These are phyloP conservation scores for Saccharomycopsis schoenii DNA, from an alignment of 805 yeast genomes.

Conservation along the genomic window DNA sequence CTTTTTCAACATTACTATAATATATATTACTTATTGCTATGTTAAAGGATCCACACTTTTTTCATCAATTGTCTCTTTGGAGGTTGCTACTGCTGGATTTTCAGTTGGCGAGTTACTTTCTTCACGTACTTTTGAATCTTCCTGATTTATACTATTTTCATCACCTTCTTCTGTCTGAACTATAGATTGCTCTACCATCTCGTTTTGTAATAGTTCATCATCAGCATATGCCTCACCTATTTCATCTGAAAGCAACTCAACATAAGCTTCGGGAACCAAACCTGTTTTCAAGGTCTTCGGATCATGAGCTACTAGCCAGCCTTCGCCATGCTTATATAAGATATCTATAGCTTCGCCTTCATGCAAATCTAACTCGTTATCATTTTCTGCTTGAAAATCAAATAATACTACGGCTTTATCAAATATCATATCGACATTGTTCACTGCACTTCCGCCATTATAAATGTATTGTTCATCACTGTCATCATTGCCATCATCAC, in stretches of 20 bases:
- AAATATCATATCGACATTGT: slow-evolving; percentile 19
- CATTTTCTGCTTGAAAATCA: slow-evolving; percentile 88
- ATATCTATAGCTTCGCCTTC: slow-evolving; percentile 84
- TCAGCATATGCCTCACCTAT: slow-evolving; percentile 16
- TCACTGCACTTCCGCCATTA: not conserved
- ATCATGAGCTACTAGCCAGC: slow-evolving; percentile 91
- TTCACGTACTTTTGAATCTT: not conserved
- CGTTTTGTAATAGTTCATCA: slow-evolving; percentile 19
- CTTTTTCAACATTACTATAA: not conserved
- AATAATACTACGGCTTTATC: slow-evolving; percentile 75
- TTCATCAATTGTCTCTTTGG: not conserved
- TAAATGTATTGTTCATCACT: slow-evolving; percentile 15
- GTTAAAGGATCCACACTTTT: not conserved
- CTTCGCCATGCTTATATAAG: slow-evolving; percentile 90
- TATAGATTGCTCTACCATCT: slow-evolving; percentile 21
- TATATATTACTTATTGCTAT: not conserved
- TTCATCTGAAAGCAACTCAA: slow-evolving; percentile 36
- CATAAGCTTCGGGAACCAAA: slow-evolving; percentile 91
- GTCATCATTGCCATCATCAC: slow-evolving; percentile 5
- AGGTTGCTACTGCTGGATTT: not conserved
- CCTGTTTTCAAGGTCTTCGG: slow-evolving; percentile 74
- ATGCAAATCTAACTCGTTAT: slow-evolving; percentile 68
- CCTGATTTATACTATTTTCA: not conserved
- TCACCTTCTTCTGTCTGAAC: not conserved
- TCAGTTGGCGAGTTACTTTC: not conserved